A percentile compares a stretch with the other conserved stretches of the same genome.
Evolutionary conservation across 257 asterid species (phyloP).

Genomic region (Capsicum rhomboideum): DNA sequence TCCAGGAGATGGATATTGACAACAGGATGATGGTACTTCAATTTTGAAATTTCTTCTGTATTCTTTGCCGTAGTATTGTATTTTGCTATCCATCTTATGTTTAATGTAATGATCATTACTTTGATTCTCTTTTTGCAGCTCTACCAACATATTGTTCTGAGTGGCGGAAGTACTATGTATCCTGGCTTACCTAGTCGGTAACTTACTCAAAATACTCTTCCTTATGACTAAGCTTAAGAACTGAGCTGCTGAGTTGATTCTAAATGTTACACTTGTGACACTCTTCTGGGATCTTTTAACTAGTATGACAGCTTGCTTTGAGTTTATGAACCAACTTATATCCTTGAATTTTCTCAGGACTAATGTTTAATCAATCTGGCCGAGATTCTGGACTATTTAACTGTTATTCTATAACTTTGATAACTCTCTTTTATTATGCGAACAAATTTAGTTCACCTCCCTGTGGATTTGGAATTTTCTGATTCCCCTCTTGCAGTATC

Average conservation of each 20-base stretch:
- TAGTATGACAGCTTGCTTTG: background rate
- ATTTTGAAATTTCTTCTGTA: conserved; percentile 11
- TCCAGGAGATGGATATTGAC: conserved; percentile 99
- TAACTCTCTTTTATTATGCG: background rate
- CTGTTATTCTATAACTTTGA: background rate
- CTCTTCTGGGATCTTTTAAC: background rate
- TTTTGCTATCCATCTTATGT: background rate
- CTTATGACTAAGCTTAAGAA: background rate
- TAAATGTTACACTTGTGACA: background rate
- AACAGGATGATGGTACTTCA: conserved; percentile 85
- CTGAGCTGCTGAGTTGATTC: background rate
- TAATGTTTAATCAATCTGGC: background rate
- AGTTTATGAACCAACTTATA: background rate
- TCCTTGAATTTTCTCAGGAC: background rate
- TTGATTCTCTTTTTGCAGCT: conserved; percentile 45
- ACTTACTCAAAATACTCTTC: conserved; percentile 8
- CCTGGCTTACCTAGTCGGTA: conserved; percentile 99
- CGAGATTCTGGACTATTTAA: background rate
- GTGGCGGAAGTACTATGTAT: conserved; percentile 99
- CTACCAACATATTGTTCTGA: conserved; percentile 90
- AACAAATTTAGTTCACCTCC: background rate
- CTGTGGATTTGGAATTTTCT: background rate
- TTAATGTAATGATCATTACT: background rate
- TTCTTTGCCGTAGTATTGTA: conserved; percentile 13
- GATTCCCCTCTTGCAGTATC: background rate